These are phyloP conservation scores for Leptomonas seymouri DNA, from an alignment of 208 protist species.

Conservation along the genomic window DNA sequence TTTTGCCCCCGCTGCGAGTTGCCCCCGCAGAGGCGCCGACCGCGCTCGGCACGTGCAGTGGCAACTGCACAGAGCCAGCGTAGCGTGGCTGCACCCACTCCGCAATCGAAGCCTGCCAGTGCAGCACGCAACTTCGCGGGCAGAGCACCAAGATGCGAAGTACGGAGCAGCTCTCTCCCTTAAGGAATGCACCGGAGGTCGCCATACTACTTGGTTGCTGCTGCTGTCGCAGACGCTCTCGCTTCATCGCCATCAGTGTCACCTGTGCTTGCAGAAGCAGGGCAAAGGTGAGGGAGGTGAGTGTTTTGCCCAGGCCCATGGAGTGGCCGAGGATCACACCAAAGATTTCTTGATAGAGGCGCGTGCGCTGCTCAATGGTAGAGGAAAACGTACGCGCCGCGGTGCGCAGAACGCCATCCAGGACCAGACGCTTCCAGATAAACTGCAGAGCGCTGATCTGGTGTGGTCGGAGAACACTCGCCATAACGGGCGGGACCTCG, in stretches of 20 bases:
- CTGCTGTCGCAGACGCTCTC: slow-evolving; percentile 22
- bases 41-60: slow-evolving; percentile 55
- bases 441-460: slow-evolving; percentile 79
- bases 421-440: slow-evolving; percentile 72
- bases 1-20: slow-evolving; percentile 14
- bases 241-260: slow-evolving; percentile 39
- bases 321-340: slow-evolving; percentile 87
- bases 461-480: slow-evolving; percentile 56
- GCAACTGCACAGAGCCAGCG: slow-evolving; percentile 40
- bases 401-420: slow-evolving; percentile 58
- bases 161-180: slow-evolving; percentile 26
- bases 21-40: slow-evolving; percentile 5
- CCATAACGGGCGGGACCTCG: slow-evolving; percentile 36
- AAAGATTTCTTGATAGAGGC: slow-evolving; percentile 60
- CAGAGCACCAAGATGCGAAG: slow-evolving; percentile 78
- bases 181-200: not conserved
- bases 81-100: slow-evolving; percentile 69
- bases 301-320: slow-evolving; percentile 90
- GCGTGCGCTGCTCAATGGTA: slow-evolving; percentile 51
- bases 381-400: slow-evolving; percentile 34
- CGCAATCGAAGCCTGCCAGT: slow-evolving; percentile 61
- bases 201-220: slow-evolving; percentile 6
- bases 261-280: slow-evolving; percentile 69
- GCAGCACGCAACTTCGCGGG: slow-evolving; percentile 67
- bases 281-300: slow-evolving; percentile 76